These are phyloP conservation scores for Alternaria triticina DNA, from an alignment of 2,329 filamentous ascomycete genomes.

Conservation along the genomic window DNA sequence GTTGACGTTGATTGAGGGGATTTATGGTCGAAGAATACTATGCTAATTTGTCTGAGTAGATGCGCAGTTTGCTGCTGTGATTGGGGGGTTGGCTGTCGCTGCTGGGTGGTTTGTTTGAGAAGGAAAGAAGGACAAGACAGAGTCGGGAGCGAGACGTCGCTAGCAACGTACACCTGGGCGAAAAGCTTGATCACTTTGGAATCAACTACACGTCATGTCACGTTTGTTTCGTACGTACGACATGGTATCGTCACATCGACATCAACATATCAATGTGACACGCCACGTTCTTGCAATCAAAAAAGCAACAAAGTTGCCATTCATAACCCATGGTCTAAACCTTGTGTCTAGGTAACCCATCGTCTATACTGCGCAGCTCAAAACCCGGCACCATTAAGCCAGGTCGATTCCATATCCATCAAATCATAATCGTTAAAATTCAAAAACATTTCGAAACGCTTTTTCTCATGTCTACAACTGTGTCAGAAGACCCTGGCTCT, in stretches of 20 bases:
- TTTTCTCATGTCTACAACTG: slow-evolving; percentile 33
- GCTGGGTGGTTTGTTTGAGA: not conserved
- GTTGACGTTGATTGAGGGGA: not conserved
- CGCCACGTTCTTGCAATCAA: not conserved
- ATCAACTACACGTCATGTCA: not conserved
- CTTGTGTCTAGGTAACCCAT: slow-evolving; percentile 1
- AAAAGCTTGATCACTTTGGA: fast-evolving
- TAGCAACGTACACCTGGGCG: not conserved
- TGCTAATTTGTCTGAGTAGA: not conserved
- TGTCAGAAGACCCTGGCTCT: slow-evolving; percentile 87
- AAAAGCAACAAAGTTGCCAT: not conserved
- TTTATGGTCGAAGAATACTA: too few species aligned
- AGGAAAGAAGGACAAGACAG: not conserved
- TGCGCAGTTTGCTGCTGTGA: not conserved
- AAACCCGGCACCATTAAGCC: not conserved
- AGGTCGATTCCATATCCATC: not conserved
- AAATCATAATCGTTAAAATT: not conserved
- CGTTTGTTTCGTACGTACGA: not conserved
- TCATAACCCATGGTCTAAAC: slow-evolving; percentile 1
- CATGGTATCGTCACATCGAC: not conserved
- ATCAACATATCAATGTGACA: not conserved
- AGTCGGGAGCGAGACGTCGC: fast-evolving
- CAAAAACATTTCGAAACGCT: not conserved
- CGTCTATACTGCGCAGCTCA: not conserved
- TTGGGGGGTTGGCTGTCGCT: not conserved